Conservation (phyloP, 108 stramenopile species). For the Cyclotella choctawhatcheeana region DNA sequence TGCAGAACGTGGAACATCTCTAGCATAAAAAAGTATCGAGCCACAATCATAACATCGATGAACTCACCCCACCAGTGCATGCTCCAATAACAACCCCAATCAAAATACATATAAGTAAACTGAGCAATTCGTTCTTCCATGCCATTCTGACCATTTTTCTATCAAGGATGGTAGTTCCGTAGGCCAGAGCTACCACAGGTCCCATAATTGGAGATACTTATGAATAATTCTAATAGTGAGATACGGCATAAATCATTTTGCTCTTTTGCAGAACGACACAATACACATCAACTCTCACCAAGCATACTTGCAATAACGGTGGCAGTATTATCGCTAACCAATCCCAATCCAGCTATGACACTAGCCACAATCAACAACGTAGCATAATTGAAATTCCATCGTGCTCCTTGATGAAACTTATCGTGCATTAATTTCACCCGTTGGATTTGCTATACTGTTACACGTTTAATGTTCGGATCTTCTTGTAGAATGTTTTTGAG, state of each 20-base stretch:
- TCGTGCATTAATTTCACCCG: constrained; percentile 38
- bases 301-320: constrained; percentile 89
- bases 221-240: not conserved
- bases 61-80: constrained; percentile 41
- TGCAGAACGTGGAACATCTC: too few relatives aligned
- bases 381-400: constrained; percentile 25
- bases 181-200: constrained; percentile 63
- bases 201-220: constrained; percentile 36
- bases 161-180: constrained; percentile 72
- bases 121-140: constrained; percentile 60
- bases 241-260: not conserved
- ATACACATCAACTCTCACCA: constrained; percentile 44
- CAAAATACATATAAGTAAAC: constrained; percentile 58
- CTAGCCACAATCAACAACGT: constrained; percentile 67
- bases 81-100: constrained; percentile 58
- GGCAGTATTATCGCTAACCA: constrained; percentile 71
- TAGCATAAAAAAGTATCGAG: not conserved
- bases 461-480: not conserved
- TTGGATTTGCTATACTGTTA: constrained; percentile 19
- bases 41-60: not conserved
- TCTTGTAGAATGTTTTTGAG: constrained; percentile 3
- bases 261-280: constrained; percentile 23
- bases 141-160: constrained; percentile 57
- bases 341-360: constrained; percentile 80
- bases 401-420: constrained; percentile 13